Conservation (phyloP, 441 rosid species). For the Pelargonium cotyledonis region DNA sequence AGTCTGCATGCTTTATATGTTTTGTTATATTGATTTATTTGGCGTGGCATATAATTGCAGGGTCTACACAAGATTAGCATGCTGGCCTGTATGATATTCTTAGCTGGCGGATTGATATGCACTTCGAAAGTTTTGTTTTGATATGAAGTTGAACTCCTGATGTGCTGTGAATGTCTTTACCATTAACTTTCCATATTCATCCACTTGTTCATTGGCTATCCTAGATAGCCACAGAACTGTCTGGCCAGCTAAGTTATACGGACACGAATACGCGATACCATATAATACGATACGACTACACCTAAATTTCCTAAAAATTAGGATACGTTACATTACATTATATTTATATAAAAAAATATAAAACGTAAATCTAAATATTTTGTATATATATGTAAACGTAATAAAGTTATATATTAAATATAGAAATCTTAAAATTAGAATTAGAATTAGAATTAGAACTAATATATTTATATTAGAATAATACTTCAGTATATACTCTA, state of each 20-base stretch:
- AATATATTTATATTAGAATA: too few relatives aligned
- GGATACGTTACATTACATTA: too few relatives aligned
- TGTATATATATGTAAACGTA: too few relatives aligned
- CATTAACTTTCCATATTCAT: constrained; percentile 19
- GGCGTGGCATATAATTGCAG: constrained; percentile 80
- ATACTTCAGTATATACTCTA: too few relatives aligned
- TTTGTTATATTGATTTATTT: constrained; percentile 53
- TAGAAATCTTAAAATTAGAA: too few relatives aligned
- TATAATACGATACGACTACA: too few relatives aligned
- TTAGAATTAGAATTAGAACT: too few relatives aligned
- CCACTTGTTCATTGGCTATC: constrained; percentile 23
- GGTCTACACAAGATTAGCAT: constrained; percentile 59
- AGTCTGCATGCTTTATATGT: constrained; percentile 29
- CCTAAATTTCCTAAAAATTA: too few relatives aligned
- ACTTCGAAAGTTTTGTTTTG: constrained; percentile 59
- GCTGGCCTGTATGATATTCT: constrained; percentile 56
- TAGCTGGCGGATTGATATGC: constrained; percentile 75
- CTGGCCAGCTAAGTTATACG: neutral
- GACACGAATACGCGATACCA: too few relatives aligned
- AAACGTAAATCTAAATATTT: too few relatives aligned
- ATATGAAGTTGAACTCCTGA: constrained; percentile 44
- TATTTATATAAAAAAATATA: too few relatives aligned
- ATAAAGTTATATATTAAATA: too few relatives aligned
- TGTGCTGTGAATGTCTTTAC: constrained; percentile 36
- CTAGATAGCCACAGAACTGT: constrained; percentile 25